A percentile compares a stretch with the other conserved stretches of the same genome.
Evolutionary conservation across 441 rosid species (phyloP).

Genomic region (Populus trichocarpa): DNA sequence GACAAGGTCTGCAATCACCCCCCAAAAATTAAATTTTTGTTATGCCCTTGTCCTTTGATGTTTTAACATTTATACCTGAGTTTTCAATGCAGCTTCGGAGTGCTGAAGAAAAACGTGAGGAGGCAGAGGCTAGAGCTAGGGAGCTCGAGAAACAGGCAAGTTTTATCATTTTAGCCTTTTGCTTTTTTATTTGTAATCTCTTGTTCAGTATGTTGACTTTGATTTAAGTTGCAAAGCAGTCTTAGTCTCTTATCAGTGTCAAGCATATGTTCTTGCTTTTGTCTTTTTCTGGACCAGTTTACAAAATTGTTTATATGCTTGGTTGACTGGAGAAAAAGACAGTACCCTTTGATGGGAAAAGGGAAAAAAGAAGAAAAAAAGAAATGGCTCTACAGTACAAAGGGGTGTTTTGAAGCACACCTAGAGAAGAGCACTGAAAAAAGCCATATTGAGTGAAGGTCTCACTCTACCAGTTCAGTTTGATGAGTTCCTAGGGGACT

Average conservation of each 20-base stretch:
- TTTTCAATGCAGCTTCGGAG: constrained; percentile 39
- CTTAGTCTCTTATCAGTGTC: neutral
- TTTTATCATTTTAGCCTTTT: neutral
- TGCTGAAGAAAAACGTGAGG: constrained; percentile 58
- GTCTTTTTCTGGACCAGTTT: neutral
- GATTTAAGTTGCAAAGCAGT: neutral
- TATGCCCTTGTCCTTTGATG: constrained; percentile 7
- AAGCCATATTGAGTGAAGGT: neutral
- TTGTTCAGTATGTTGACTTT: neutral
- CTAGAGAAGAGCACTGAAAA: neutral
- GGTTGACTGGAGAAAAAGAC: neutral
- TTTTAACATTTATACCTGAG: constrained; percentile 11
- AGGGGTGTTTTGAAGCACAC: neutral
- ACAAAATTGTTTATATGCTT: neutral
- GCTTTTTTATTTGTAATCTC: constrained; percentile 1
- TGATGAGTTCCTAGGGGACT: neutral
- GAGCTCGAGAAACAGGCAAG: constrained; percentile 96
- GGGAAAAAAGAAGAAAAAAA: neutral
- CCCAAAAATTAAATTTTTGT: neutral
- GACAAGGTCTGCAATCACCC: constrained; percentile 47
- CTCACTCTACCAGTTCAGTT: neutral
- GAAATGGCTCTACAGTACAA: neutral
- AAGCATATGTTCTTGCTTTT: neutral
- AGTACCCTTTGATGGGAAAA: neutral
- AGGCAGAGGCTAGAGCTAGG: constrained; percentile 86